Conservation (phyloP, 345 rosid species). For the Brassica rapa region DNA sequence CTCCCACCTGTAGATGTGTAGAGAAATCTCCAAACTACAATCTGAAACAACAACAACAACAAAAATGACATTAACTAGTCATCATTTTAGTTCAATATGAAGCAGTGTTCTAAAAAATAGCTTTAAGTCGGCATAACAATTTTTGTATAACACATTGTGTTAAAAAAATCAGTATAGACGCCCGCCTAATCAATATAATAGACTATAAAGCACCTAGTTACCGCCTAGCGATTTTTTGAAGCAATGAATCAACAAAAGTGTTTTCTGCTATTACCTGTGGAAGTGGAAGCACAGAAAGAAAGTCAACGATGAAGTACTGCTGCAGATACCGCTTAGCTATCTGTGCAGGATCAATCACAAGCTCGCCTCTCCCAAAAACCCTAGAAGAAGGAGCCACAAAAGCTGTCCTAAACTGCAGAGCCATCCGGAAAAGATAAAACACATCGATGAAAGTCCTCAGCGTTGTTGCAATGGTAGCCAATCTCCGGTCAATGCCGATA, state of each 20-base stretch:
- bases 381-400: constrained; percentile 96
- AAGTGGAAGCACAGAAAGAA: constrained; percentile 84
- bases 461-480: constrained; percentile 78
- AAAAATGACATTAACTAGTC: constrained; percentile 13
- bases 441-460: constrained; percentile 72
- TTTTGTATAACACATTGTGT: no score
- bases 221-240: neutral
- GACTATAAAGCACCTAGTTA: neutral
- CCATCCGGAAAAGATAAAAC: constrained; percentile 89
- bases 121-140: no score
- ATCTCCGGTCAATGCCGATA: constrained; percentile 67
- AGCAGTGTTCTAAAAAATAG: neutral
- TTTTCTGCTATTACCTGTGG: constrained; percentile 67
- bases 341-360: constrained; percentile 83
- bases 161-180: neutral
- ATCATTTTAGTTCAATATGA: neutral
- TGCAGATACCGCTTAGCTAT: constrained; percentile 87
- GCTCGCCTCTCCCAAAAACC: constrained; percentile 96
- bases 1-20: constrained; percentile 66
- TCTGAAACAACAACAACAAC: constrained; percentile 45
- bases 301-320: constrained; percentile 74
- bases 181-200: neutral
- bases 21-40: constrained; percentile 87
- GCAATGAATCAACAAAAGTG: neutral
- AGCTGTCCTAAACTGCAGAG: constrained; percentile 93